Conservation (phyloP, 2,329 filamentous ascomycete species). For the Cladorrhinum sp. region DNA sequence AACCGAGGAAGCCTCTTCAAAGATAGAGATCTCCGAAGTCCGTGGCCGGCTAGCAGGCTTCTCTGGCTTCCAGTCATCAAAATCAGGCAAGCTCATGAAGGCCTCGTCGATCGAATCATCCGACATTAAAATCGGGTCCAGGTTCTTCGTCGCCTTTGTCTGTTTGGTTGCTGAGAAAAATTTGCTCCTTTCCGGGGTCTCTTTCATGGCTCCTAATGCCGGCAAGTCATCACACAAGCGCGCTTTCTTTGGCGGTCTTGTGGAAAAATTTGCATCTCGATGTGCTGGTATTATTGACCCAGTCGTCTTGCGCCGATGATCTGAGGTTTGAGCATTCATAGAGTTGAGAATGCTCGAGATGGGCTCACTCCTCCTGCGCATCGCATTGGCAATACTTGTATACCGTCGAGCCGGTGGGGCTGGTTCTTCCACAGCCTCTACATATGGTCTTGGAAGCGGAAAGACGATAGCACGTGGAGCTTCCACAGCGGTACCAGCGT, state of each 20-base stretch:
- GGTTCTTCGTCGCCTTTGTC: slow-evolving; percentile 33
- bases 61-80: slow-evolving; percentile 45
- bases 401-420: slow-evolving; percentile 31
- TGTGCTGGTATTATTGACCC: slow-evolving; percentile 29
- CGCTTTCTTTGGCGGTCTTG: slow-evolving; percentile 55
- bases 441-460: slow-evolving; percentile 56
- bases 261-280: slow-evolving; percentile 25
- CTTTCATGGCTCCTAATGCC: slow-evolving; percentile 30
- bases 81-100: slow-evolving; percentile 49
- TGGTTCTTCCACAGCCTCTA: slow-evolving; percentile 36
- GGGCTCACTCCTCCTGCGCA: slow-evolving; percentile 53
- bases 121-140: slow-evolving; percentile 48
- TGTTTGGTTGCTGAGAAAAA: slow-evolving; percentile 45
- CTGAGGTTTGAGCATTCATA: slow-evolving; percentile 12
- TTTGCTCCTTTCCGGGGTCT: slow-evolving; percentile 47
- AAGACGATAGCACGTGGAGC: slow-evolving; percentile 55
- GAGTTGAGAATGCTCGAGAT: slow-evolving; percentile 42
- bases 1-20: slow-evolving; percentile 37
- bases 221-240: slow-evolving; percentile 49
- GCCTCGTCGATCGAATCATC: slow-evolving; percentile 58
- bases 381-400: slow-evolving; percentile 32
- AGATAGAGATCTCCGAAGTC: slow-evolving; percentile 46
- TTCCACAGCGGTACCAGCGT: slow-evolving; percentile 48
- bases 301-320: slow-evolving; percentile 27
- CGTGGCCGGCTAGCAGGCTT: slow-evolving; percentile 37